These are phyloP conservation scores for Pichia sp. DNA, from an alignment of 1,139 yeast genomes.

Conservation along the genomic window DNA sequence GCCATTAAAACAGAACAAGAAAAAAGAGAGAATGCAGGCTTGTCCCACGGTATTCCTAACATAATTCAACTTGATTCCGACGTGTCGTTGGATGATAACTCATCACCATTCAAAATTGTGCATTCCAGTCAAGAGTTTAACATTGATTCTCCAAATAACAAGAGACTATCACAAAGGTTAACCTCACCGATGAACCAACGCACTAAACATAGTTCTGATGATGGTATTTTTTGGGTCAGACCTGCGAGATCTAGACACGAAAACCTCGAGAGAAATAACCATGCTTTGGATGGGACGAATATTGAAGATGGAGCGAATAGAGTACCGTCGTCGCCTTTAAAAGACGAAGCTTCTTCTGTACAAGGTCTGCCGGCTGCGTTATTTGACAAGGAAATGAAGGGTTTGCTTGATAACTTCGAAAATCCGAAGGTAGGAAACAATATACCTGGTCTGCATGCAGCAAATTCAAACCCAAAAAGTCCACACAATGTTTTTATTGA, in stretches of 20 bases:
- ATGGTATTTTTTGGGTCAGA: conserved; percentile 26
- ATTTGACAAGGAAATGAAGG: conserved; percentile 22
- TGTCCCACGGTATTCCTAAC: conserved; percentile 1
- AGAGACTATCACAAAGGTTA: not conserved
- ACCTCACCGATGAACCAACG: conserved; percentile 3
- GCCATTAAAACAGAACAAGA: conserved; percentile 4
- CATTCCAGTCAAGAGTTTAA: conserved; percentile 12
- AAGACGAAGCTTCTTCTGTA: not conserved
- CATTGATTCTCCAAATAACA: conserved; percentile 2
- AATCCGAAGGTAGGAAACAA: not conserved
- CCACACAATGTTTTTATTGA: not conserved
- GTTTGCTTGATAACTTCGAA: conserved; percentile 17
- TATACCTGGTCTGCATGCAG: conserved; percentile 4
- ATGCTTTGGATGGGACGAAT: no score
- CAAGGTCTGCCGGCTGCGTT: conserved; percentile 7
- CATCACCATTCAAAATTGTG: conserved; percentile 9
- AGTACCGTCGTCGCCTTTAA: conserved; percentile 12
- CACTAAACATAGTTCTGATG: conserved; percentile 22
- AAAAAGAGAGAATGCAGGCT: not conserved
- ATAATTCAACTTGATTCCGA: conserved; percentile 9
- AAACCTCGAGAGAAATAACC: not conserved
- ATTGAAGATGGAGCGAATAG: not conserved
- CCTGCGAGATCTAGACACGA: conserved; percentile 10
- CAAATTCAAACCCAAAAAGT: conserved; percentile 20
- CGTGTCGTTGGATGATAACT: conserved; percentile 1